Evolutionary conservation across 2,329 filamentous ascomycete genomes (phyloP).

Genomic region (Verticillium nonalfalfae): DNA sequence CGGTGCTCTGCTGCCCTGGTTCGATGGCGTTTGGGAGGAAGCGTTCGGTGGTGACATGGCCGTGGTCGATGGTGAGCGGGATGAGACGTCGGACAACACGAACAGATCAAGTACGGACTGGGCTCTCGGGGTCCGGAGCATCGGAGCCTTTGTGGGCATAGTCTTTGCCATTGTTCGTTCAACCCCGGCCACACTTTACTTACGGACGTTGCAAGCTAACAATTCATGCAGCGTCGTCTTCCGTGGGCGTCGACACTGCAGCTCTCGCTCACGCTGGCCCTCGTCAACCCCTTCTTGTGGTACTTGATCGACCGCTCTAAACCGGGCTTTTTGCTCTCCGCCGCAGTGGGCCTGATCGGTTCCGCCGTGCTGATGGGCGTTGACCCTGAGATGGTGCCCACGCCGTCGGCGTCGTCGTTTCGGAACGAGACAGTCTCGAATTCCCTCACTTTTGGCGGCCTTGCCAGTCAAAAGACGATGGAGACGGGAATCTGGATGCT

Average conservation of each 20-base stretch:
- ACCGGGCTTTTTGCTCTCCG: conserved; percentile 75
- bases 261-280: conserved; percentile 78
- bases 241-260: conserved; percentile 96
- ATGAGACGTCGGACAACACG: conserved; percentile 17
- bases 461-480: conserved; percentile 56
- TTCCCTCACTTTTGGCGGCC: conserved; percentile 40
- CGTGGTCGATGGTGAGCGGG: conserved; percentile 14
- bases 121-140: conserved; percentile 55
- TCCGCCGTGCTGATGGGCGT: conserved; percentile 68
- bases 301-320: conserved; percentile 90
- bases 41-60: conserved; percentile 31
- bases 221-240: conserved; percentile 64
- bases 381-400: conserved; percentile 71
- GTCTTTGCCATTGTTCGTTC: conserved; percentile 68
- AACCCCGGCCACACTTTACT: neutral
- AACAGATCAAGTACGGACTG: conserved; percentile 56
- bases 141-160: conserved; percentile 56
- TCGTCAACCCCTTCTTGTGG: conserved; percentile 92
- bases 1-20: conserved; percentile 75
- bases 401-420: conserved; percentile 43
- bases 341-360: conserved; percentile 65
- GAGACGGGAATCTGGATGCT: conserved; percentile 82
- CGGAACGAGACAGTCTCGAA: conserved; percentile 11
- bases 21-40: conserved; percentile 70
- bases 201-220: neutral